These are phyloP conservation scores for Artemisia annua DNA, from an alignment of 129 eudicot genomes.

Conservation along the genomic window DNA sequence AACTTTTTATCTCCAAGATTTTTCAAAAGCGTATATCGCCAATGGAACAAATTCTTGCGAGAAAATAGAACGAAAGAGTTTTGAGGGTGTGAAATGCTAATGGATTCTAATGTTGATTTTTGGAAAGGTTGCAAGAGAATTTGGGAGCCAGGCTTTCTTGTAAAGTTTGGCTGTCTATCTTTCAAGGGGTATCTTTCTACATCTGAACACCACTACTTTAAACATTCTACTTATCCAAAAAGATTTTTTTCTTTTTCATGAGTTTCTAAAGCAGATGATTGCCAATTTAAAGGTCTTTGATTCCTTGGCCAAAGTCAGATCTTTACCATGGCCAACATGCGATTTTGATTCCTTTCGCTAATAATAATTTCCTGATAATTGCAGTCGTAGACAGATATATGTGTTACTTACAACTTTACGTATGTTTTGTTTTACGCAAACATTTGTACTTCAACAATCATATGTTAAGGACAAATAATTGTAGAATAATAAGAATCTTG, in stretches of 20 bases:
- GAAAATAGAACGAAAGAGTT: background rate
- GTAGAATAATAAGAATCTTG: no score
- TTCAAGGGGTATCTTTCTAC: slow-evolving; percentile 39
- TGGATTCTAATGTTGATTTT: slow-evolving; percentile 24
- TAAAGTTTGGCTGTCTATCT: slow-evolving; percentile 44
- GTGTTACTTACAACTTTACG: background rate
- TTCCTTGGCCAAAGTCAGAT: slow-evolving; percentile 57
- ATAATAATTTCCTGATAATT: slow-evolving; percentile 11
- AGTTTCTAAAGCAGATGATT: slow-evolving; percentile 37
- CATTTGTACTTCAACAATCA: background rate
- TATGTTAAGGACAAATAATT: background rate
- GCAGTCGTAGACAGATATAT: slow-evolving; percentile 11
- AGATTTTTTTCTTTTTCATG: slow-evolving; percentile 37
- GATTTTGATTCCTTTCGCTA: slow-evolving; percentile 37
- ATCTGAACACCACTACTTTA: slow-evolving; percentile 45
- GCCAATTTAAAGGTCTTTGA: slow-evolving; percentile 37
- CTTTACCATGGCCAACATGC: slow-evolving; percentile 44
- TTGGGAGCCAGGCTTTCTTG: slow-evolving; percentile 36
- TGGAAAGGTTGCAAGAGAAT: slow-evolving; percentile 29
- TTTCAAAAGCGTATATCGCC: background rate
- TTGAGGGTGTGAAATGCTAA: slow-evolving; percentile 8
- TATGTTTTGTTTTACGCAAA: background rate
- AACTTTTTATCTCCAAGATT: background rate
- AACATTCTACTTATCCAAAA: slow-evolving; percentile 44
- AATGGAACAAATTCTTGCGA: slow-evolving; percentile 1